Conservation (phyloP, 2,329 filamentous ascomycete genomes). For the Neophaeococcomyces mojaviensis region DNA sequence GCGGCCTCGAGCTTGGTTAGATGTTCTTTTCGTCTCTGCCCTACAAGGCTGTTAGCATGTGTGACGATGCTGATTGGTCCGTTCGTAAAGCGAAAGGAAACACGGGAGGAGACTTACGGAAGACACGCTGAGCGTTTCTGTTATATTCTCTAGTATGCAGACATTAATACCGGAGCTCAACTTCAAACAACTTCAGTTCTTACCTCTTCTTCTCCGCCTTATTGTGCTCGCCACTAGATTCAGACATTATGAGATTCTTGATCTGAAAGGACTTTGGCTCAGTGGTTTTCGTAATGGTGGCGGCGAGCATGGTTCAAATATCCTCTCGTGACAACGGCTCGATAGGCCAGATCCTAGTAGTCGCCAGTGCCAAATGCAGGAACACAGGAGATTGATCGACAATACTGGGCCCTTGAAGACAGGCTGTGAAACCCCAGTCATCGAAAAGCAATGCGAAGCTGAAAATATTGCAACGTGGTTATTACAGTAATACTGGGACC, state of each 20-base stretch:
- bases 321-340: not conserved
- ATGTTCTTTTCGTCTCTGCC: conserved; percentile 38
- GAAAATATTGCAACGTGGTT: conserved; percentile 7
- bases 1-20: conserved; percentile 37
- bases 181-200: not conserved
- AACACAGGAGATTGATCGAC: conserved; percentile 7
- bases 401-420: not conserved
- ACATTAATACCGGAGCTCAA: conserved; percentile 8
- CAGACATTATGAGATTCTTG: conserved; percentile 22
- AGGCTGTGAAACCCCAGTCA: conserved; percentile 8
- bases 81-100: conserved; percentile 2
- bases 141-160: conserved; percentile 28
- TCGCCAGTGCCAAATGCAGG: not conserved
- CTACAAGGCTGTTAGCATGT: conserved; percentile 21
- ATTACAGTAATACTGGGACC: conserved; percentile 10
- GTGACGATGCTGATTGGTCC: conserved; percentile 10
- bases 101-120: conserved; percentile 30
- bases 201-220: conserved; percentile 27
- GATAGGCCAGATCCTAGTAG: not conserved
- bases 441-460: conserved; percentile 1
- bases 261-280: conserved; percentile 1
- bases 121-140: conserved; percentile 38
- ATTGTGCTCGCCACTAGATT: conserved; percentile 23
- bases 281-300: conserved; percentile 18
- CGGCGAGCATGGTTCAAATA: conserved; percentile 24